A percentile compares a stretch with the other conserved stretches of the same genome.
phyloP scores from a whole-genome alignment of 495 filamentous ascomycete genomes.

The Amniculicola lignicola region DNA sequence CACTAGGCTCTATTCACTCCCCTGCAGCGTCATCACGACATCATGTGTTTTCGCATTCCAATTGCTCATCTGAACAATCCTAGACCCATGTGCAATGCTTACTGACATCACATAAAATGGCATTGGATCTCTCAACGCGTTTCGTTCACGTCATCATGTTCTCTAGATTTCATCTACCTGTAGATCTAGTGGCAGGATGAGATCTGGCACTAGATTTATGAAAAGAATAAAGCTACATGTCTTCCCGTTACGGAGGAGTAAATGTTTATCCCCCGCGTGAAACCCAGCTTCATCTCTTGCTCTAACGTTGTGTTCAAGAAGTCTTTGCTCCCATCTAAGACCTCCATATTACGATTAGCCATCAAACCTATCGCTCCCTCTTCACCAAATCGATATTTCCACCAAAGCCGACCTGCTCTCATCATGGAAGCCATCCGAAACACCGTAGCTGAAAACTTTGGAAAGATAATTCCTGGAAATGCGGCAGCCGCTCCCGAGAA shows the following conservation, averaged over 20 bases:
- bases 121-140: background rate
- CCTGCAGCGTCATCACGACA: slow-evolving; percentile 14
- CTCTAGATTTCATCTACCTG: background rate
- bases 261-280: background rate
- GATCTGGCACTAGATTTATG: background rate
- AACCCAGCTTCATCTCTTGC: background rate
- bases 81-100: too few species aligned
- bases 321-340: background rate
- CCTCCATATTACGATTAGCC: background rate
- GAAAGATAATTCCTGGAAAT: slow-evolving; percentile 32
- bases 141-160: background rate
- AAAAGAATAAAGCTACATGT: background rate
- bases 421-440: slow-evolving; percentile 36
- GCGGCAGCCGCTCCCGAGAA: slow-evolving; percentile 28
- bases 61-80: too few species aligned
- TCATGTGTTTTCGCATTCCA: slow-evolving; percentile 5
- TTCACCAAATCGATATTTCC: background rate
- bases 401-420: background rate
- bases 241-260: background rate
- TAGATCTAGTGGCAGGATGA: too few species aligned
- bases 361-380: background rate
- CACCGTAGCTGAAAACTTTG: slow-evolving; percentile 42
- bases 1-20: background rate
- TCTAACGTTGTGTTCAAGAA: background rate
- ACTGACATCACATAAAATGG: background rate